These are phyloP conservation scores for Conringia planisiliqua DNA, from an alignment of 345 rosid genomes.

Conservation along the genomic window DNA sequence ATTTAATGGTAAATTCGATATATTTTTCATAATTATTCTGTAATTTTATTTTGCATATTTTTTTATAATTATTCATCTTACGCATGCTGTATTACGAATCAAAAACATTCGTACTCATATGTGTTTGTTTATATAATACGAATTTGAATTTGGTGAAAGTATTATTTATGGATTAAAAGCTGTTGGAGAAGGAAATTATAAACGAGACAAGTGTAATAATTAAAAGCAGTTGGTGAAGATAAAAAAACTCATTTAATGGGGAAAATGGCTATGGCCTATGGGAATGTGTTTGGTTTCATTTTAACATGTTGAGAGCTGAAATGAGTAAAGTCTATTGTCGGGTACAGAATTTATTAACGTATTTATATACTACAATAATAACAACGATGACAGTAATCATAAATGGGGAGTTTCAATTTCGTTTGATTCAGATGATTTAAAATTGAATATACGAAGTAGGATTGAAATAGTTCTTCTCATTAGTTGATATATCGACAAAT, in stretches of 20 bases:
- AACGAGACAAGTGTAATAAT: no score
- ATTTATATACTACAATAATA: background rate
- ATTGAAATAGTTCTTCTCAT: background rate
- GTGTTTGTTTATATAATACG: background rate
- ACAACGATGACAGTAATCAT: background rate
- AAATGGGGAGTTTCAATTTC: background rate
- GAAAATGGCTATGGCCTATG: slow-evolving; percentile 13
- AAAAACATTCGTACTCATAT: slow-evolving; percentile 1
- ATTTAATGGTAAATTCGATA: background rate
- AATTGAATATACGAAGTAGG: background rate
- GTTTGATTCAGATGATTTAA: background rate
- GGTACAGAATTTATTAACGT: slow-evolving; percentile 10
- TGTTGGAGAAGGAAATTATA: background rate
- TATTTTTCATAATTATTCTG: background rate
- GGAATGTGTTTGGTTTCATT: background rate
- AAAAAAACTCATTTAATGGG: background rate
- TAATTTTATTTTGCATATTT: background rate
- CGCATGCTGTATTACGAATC: background rate
- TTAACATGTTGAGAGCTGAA: slow-evolving; percentile 23
- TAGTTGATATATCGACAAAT: background rate
- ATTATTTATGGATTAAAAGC: slow-evolving; percentile 2
- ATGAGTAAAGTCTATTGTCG: slow-evolving; percentile 25
- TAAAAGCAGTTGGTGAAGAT: slow-evolving; percentile 12
- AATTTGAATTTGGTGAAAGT: background rate
- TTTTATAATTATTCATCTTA: background rate